Conservation (phyloP, 352 stramenopile species). For the Peronospora belbahrii region DNA sequence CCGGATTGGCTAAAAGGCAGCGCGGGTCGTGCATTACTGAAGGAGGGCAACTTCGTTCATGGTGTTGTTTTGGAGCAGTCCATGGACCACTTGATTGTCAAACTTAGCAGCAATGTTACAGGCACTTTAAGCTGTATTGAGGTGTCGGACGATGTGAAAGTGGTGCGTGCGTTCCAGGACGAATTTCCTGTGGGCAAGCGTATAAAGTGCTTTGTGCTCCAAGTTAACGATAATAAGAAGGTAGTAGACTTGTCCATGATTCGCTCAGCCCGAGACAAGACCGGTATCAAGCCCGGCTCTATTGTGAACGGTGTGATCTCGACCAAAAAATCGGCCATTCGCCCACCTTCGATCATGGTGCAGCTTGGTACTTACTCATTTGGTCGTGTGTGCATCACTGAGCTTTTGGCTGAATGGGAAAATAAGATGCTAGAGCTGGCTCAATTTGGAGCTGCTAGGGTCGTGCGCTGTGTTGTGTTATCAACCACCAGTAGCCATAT, state of each 20-base stretch:
- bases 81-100: conserved; percentile 45
- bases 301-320: conserved; percentile 72
- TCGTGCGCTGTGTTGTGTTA: conserved; percentile 75
- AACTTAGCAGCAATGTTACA: conserved; percentile 66
- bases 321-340: conserved; percentile 61
- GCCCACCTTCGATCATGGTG: conserved; percentile 80
- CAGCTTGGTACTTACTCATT: conserved; percentile 67
- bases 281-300: conserved; percentile 32
- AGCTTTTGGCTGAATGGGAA: conserved; percentile 62
- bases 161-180: conserved; percentile 51
- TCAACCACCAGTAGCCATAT: conserved; percentile 37
- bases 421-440: conserved; percentile 61
- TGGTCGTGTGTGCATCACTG: conserved; percentile 76
- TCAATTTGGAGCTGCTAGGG: conserved; percentile 52
- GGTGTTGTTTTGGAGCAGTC: conserved; percentile 70
- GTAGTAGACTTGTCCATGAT: conserved; percentile 65
- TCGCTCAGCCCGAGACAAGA: conserved; percentile 25
- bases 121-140: conserved; percentile 58
- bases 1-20: conserved; percentile 73
- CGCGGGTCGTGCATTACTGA: conserved; percentile 56
- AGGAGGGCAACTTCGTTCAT: conserved; percentile 42
- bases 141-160: conserved; percentile 50
- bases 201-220: conserved; percentile 55
- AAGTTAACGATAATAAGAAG: conserved; percentile 67
- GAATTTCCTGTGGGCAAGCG: conserved; percentile 75